These are phyloP conservation scores for Flagelloscypha sp. DNA, from an alignment of 768 basidiomycete genomes.

Conservation along the genomic window DNA sequence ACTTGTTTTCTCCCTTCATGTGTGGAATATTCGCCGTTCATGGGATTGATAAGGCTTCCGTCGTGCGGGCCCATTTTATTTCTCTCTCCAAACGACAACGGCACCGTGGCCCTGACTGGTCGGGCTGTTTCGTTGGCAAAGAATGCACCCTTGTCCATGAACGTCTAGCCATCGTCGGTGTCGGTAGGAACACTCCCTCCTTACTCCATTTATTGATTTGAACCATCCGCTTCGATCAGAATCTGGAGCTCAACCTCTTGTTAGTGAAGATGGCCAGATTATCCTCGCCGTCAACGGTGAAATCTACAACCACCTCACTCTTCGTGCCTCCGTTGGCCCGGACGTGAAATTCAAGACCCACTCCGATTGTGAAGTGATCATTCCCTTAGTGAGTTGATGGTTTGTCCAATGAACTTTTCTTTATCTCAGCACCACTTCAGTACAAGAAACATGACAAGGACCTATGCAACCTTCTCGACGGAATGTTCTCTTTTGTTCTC, in stretches of 20 bases:
- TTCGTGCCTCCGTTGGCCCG: constrained; percentile 58
- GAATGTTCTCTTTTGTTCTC: constrained; percentile 98
- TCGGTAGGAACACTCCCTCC: constrained; percentile 53
- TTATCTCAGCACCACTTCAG: constrained; percentile 36
- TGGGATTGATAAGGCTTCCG: constrained; percentile 62
- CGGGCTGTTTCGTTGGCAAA: constrained; percentile 85
- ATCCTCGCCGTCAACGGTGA: constrained; percentile 95
- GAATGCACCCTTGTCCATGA: constrained; percentile 86
- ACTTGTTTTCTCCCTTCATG: constrained; percentile 37
- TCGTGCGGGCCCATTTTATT: constrained; percentile 66
- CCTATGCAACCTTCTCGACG: constrained; percentile 78
- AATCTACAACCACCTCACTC: constrained; percentile 92
- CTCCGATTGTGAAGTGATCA: constrained; percentile 96
- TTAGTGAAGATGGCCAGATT: constrained; percentile 76
- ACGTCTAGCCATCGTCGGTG: constrained; percentile 94
- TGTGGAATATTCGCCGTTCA: constrained; percentile 90
- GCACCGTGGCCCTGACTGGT: constrained; percentile 98
- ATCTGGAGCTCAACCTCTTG: constrained; percentile 90
- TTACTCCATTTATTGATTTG: constrained; percentile 5
- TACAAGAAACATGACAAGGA: constrained; percentile 76
- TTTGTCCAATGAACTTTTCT: constrained; percentile 1
- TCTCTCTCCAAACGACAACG: constrained; percentile 84
- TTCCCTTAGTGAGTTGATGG: constrained; percentile 63
- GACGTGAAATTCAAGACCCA: constrained; percentile 87
- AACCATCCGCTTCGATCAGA: constrained; percentile 39